Conservation (phyloP, 108 stramenopile genomes). For the Asterionellopsis glacialis region DNA sequence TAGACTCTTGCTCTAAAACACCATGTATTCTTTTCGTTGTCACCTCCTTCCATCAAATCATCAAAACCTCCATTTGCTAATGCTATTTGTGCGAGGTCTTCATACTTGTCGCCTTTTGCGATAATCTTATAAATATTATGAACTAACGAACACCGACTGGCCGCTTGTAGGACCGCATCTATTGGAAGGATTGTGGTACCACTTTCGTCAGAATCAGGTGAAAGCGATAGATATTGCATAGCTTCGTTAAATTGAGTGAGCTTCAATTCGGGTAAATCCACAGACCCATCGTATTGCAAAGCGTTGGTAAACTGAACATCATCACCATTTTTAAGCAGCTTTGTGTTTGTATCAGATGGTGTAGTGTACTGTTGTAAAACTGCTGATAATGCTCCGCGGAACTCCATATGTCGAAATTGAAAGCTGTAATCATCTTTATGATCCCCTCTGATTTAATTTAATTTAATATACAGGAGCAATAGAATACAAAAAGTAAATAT, state of each 20-base stretch:
- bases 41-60: constrained; percentile 47
- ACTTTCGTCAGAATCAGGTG: not conserved
- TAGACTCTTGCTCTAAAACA: constrained; percentile 73
- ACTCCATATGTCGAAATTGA: constrained; percentile 25
- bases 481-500: no score
- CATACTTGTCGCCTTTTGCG: constrained; percentile 36
- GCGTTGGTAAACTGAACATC: constrained; percentile 19
- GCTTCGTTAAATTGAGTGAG: constrained; percentile 55
- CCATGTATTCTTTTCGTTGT: constrained; percentile 56
- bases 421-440: constrained; percentile 19
- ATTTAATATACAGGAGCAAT: no score
- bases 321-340: not conserved
- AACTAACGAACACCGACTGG: constrained; percentile 64
- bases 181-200: constrained; percentile 3
- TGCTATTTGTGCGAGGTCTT: constrained; percentile 23
- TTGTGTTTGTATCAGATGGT: not conserved
- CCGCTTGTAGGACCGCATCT: constrained; percentile 25
- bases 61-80: constrained; percentile 53
- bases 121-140: constrained; percentile 60
- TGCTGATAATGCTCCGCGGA: constrained; percentile 30
- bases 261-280: constrained; percentile 29
- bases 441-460: constrained; percentile 10
- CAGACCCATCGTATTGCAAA: constrained; percentile 27
- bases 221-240: constrained; percentile 64
- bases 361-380: not conserved